Base-by-base conservation (phyloP, 1,284 basidiomycete genomes). In the Trametes polyzona region DNA sequence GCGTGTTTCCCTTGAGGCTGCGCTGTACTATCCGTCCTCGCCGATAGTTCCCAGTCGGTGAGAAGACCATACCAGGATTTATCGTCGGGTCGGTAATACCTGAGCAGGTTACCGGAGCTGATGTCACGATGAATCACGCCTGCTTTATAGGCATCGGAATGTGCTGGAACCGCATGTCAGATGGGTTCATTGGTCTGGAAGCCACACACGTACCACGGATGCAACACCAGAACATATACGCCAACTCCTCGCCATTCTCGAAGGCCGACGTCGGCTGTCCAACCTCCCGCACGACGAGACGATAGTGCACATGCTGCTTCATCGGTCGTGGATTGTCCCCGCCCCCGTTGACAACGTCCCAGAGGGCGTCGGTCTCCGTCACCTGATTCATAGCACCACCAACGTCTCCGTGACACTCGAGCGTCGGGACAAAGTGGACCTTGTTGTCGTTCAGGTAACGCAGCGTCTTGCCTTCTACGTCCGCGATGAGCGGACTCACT, bases 271-370 rank as follows among this genome's bases (percentile, higher is more conserved):
- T 24, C 32, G 66, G 56, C 41, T 58, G 14, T 40, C 65, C 47
- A 53, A 69, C 56, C 47, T 69, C 44, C 51, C 62, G 29, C 7
- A 59, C 41, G 53, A 67, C 60, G 55, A 67, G 26, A 1, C 59
- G 55, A 17, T 61, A 57, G 37, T 61, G 59, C 30, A 26, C 47
- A 23, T 55, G 55, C 3, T 7, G 24, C 33, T 61, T 55, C 39
- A 55, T 3, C 14, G 26, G 26, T 11, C 12, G 17, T 7, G 32
- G 49, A 33, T 29, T 48, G 4, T 7, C 26, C 24, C 26, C 14
- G 5, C n/a, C 52, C 29, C 48, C 57, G 7, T 33, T 14, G 14
- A 55, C 35, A 19, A 26, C 14, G 19, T 24, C 21, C 27, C 53
- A 44, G 4, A 55, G 11, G 3, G 35, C 41, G 3, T 49, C 40